Percentiles rank a stretch among this genome's conserved stretches.
Evolutionary conservation across 1,284 basidiomycete species (phyloP).

Genomic region (Golubevia sp.): DNA sequence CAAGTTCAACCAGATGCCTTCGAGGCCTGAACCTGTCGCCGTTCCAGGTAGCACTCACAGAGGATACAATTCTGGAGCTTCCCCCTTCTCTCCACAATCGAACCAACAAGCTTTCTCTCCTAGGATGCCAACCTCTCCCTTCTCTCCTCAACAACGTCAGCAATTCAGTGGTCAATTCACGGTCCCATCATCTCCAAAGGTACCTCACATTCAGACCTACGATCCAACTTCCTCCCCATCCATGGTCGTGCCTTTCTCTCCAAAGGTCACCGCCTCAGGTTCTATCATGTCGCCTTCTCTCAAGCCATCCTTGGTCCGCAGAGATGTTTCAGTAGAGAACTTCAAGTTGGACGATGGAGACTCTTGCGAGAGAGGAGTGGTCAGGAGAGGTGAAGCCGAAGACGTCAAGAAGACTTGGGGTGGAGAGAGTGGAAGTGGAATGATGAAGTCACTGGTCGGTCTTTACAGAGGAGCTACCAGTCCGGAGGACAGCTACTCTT

Average conservation of each 20-base stretch:
- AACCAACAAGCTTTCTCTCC: too few relatives aligned
- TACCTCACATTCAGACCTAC: conserved; percentile 13
- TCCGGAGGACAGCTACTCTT: neutral
- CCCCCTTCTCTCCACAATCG: too few relatives aligned
- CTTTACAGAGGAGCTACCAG: conserved; percentile 3
- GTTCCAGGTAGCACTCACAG: too few relatives aligned
- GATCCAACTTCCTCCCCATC: conserved; percentile 14
- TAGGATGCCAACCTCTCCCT: too few relatives aligned
- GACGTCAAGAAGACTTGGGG: neutral
- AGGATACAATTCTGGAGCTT: too few relatives aligned
- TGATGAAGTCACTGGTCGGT: conserved; percentile 13
- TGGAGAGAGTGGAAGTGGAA: conserved; percentile 2
- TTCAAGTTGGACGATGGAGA: conserved; percentile 7
- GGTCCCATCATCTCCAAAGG: neutral
- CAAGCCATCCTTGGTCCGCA: conserved; percentile 13
- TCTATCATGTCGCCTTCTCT: conserved; percentile 12
- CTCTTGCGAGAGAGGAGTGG: conserved; percentile 9
- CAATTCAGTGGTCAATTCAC: too few relatives aligned
- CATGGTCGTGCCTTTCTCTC: conserved; percentile 13
- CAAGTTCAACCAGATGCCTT: too few relatives aligned
- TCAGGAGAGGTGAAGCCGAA: conserved; percentile 7
- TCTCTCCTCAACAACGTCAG: too few relatives aligned
- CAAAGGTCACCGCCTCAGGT: conserved; percentile 8
- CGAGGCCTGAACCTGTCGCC: too few relatives aligned
- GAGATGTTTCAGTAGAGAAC: conserved; percentile 14